A percentile compares a stretch with the other conserved stretches of the same genome.
Conservation (phyloP, 129 eudicot species). For the Arctium lappa region DNA sequence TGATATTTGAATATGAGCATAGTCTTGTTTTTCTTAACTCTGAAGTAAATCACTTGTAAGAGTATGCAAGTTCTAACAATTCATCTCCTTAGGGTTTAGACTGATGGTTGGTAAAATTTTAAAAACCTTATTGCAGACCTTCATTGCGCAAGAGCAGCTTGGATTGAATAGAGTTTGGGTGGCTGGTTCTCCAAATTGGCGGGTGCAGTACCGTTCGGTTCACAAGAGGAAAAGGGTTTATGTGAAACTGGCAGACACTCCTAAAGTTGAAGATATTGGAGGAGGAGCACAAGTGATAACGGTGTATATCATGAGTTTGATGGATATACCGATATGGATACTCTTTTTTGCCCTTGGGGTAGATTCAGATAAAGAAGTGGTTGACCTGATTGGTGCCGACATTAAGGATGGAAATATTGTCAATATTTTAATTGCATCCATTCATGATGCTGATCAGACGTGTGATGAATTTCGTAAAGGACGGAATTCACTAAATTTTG, state of each 20-base stretch:
- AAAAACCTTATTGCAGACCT: slow-evolving; percentile 45
- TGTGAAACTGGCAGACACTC: slow-evolving; percentile 40
- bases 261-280: slow-evolving; percentile 30
- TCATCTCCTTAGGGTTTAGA: not conserved
- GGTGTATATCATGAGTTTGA: slow-evolving; percentile 37
- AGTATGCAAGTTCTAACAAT: not conserved
- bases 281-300: slow-evolving; percentile 64
- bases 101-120: slow-evolving; percentile 8
- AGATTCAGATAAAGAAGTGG: slow-evolving; percentile 36
- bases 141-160: slow-evolving; percentile 93
- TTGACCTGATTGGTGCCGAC: slow-evolving; percentile 57
- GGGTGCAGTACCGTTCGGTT: slow-evolving; percentile 39
- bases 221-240: slow-evolving; percentile 50
- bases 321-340: slow-evolving; percentile 39
- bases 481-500: slow-evolving; percentile 28
- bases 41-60: no score
- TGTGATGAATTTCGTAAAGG: slow-evolving; percentile 47
- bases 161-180: slow-evolving; percentile 56
- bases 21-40: no score
- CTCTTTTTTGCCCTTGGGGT: slow-evolving; percentile 40
- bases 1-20: no score
- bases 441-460: slow-evolving; percentile 52
- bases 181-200: slow-evolving; percentile 40
- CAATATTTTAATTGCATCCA: slow-evolving; percentile 58
- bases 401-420: slow-evolving; percentile 39